Conservation (phyloP, 2,329 filamentous ascomycete genomes). For the Cordyceps cateniannulata region DNA sequence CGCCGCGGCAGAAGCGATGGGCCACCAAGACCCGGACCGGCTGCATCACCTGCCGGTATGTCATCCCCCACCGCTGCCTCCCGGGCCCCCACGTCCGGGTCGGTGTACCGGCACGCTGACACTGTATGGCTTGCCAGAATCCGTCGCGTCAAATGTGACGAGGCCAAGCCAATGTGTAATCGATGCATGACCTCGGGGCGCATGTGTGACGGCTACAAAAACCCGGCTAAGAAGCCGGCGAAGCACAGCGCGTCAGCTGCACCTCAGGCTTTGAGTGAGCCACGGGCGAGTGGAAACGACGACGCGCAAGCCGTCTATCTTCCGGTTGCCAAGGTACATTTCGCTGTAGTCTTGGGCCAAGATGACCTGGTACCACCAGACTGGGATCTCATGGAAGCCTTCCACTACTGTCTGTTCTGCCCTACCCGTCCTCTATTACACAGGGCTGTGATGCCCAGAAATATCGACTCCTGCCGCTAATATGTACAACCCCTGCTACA, state of each 20-base stretch:
- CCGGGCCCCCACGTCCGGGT: background rate
- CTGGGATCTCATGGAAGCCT: conserved; percentile 6
- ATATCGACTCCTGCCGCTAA: background rate
- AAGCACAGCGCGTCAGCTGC: background rate
- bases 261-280: background rate
- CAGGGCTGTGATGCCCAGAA: background rate
- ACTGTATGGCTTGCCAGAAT: background rate
- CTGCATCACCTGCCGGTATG: conserved; percentile 9
- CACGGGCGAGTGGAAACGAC: background rate
- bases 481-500: background rate
- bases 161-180: conserved; percentile 7
- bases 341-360: background rate
- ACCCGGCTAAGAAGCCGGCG: background rate
- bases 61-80: background rate
- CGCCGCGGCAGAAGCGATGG: conserved; percentile 9
- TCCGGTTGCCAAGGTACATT: background rate
- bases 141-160: conserved; percentile 7
- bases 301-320: background rate
- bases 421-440: background rate
- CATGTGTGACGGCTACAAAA: conserved; percentile 8
- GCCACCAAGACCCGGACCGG: conserved; percentile 10
- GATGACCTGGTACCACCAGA: background rate
- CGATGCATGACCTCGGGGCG: conserved; percentile 8
- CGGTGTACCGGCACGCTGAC: background rate
- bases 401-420: background rate